Evolutionary conservation across 129 eudicot genomes (phyloP), one percentile per base, ranked within the genome.

Genomic region (Rutidosis leptorrhynchoides): DNA sequence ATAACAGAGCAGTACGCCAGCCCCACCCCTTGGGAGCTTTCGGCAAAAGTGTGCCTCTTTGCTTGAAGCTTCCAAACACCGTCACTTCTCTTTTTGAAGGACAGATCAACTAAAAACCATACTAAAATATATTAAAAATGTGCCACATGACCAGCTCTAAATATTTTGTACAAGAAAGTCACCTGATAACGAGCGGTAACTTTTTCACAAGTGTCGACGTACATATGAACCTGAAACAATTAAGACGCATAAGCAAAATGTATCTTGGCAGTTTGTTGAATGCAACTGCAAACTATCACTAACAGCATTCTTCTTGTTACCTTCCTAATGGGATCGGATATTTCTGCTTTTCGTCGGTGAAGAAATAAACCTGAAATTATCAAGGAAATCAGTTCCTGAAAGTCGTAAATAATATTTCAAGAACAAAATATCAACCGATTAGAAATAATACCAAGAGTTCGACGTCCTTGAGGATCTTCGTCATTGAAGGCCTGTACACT

Each of bases 1-100:
- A 92, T 33, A 92, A 79, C 63, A 92, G 68, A 35, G 98, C 96
- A 0, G 95, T 83, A 16, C 98, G 90, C 98, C 98, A 92, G 16
- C 98, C 98, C 98, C 98, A 92, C 45, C 98, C 98, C 62, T 92
- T 92, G 26, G 98, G 98, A 62, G 98, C 98, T 85, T 92, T 92
- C 26, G 98, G 98, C 62, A 88, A 73, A 71, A 92, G 98, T 24
- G 96, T 91, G 52, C 97, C 97, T 0, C 85, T 79, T 75, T 92
- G 98, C 66, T 92, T 92, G 51, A 85, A 81, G 83, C 90, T 88
- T 68, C 98, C 98, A 69, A 92, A 92, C 22, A 92, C 95, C 98
- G 88, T 81, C 16, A 92, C 95, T 81, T 92, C 98, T 76, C 98
- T 84, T 76, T 92, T 92, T 60, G 98, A 92, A 28, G 98, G 95